These are phyloP conservation scores for Pleurozium schreberi DNA, from an alignment of 225 moss, liverwort and hornwort genomes.

Conservation along the genomic window DNA sequence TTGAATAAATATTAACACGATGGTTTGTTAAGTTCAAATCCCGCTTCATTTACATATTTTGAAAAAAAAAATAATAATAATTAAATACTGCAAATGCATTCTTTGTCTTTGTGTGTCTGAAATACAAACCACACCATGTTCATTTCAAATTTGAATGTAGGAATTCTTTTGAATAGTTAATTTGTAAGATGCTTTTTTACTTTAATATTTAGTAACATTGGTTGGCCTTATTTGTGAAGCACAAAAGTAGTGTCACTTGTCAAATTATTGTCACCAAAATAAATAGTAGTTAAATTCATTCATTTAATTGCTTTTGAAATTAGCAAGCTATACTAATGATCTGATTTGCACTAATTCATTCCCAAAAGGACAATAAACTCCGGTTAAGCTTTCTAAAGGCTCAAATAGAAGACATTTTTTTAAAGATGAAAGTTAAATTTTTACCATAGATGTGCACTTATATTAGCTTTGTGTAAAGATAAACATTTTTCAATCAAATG, in stretches of 20 bases:
- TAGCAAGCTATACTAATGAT: neutral
- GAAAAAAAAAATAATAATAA: no score
- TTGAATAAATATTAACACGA: neutral
- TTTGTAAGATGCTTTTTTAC: neutral
- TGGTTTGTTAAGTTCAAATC: no score
- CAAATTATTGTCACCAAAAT: neutral
- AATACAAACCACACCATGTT: no score
- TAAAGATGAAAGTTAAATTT: neutral
- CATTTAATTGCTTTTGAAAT: neutral
- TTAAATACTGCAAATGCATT: no score
- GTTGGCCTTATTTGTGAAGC: neutral
- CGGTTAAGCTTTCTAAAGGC: neutral
- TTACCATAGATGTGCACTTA: accelerated
- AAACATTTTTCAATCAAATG: neutral
- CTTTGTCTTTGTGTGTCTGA: neutral
- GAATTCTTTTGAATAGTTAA: neutral
- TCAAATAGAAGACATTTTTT: neutral
- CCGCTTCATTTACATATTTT: no score
- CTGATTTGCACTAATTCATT: neutral
- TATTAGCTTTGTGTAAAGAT: neutral
- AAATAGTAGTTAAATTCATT: no score
- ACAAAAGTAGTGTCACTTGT: neutral
- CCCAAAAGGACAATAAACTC: neutral
- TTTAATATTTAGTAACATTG: neutral
- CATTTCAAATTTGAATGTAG: neutral